Base-by-base conservation (phyloP, 345 rosid species). In the Conringia planisiliqua region DNA sequence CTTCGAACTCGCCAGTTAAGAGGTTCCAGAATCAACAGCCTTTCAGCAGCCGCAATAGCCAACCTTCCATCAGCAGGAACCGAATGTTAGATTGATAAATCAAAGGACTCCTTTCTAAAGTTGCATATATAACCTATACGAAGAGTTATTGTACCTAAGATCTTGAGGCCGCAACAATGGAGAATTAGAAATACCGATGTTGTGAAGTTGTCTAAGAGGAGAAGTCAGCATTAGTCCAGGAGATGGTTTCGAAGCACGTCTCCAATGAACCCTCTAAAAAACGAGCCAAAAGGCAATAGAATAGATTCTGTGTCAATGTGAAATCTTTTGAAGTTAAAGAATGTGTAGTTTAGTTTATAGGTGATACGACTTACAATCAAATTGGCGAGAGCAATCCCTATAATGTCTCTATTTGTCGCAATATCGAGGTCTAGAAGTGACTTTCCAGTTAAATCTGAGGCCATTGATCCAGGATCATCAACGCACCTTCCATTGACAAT, bases 331-430 rank as follows among this genome's bases (percentile, higher is more conserved):
- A 42, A 78, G 30, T 30, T 14, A 7, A 59, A 24, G 27, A 4
- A 67, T 38, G 16, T 39, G 7, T 35, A 59, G 38, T 47, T 58
- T n/a, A 22, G 48, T 29, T 20, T 30, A 14, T 18, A 66, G 6
- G 52, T 58, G 50, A 29, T 72, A 38, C 39, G 50, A 77, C 95
- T 85, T 81, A 92, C 98, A 80, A 92, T 89, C 87, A 92, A 87
- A 76, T 92, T 92, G 75, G 98, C 98, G 59, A 92, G 81, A 79
- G 98, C 92, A 82, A 92, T 90, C 76, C 96, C 96, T 60, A 92
- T 86, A 71, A 92, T 88, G 81, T 92, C 95, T 56, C 90, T 79
- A 73, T 92, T 87, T 56, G 91, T 80, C 35, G 98, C 96, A 44
- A 92, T 86, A 82, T 92, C 91, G 56, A 92, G 96, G 75, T 85